Evolutionary conservation across 2,329 filamentous ascomycete genomes (phyloP), one percentile per base, ranked within the genome.

Genomic region (Xylariaceae sp.): DNA sequence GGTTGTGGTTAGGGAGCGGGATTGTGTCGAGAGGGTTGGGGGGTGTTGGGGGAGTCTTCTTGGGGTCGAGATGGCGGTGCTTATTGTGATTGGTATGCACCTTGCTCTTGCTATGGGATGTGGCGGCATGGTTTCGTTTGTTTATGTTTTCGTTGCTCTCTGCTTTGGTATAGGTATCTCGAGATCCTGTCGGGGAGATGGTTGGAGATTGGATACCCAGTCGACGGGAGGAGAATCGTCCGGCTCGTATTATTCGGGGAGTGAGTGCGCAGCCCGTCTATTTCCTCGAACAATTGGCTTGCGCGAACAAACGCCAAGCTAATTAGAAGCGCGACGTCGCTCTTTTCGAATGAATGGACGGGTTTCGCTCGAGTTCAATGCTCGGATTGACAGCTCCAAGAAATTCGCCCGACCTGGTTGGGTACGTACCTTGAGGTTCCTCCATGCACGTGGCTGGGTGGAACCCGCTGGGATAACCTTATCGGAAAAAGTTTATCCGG

Each of bases 1-100:
- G 0, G 66, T 62, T 4, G 58, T 67, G 64, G 57, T 65, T 22
- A 69, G 57, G 46, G 58, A 13, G 40, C 65, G 65, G 42, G n/a
- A 37, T 18, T 44, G 10, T 26, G 52, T 13, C 13, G 26, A 30
- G 61, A 49, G 37, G 29, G 46, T 15, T 21, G 51, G 26, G 2
- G 43, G 34, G 0, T 12, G 40, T 22, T 13, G 18, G 29, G 40
- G 44, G 47, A 42, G 12, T 22, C 26, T 52, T 4, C 21, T 32
- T n/a, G 29, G 4, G 8, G 30, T 13, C 6, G 43, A 34, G 30
- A 15, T 5, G 32, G 34, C 39, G 45, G 39, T 4, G 26, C 9
- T 3, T 18, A 29, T 4, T 16, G 32, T 29, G 5, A 36, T 42
- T 4, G 47, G 22, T 7, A 55, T 15, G 51, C 51, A 53, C 57